A percentile compares a stretch with the other conserved stretches of the same genome.
These are phyloP conservation scores for Boletus calvinii DNA, from an alignment of 1,284 basidiomycete species.

Conservation along the genomic window DNA sequence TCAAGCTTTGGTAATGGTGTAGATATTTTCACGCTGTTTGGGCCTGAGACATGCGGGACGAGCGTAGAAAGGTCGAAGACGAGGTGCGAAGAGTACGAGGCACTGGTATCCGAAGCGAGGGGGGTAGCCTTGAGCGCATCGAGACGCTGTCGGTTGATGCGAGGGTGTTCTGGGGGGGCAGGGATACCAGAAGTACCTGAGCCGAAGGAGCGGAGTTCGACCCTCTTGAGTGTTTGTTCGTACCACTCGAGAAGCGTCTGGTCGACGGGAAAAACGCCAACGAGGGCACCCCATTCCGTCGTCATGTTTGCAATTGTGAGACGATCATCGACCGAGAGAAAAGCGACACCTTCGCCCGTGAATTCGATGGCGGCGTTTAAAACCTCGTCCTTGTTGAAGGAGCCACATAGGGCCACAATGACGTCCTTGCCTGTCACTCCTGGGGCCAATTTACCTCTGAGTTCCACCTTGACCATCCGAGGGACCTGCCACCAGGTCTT, in stretches of 20 bases:
- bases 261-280: constrained; percentile 94
- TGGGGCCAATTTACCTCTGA: constrained; percentile 77
- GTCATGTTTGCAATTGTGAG: constrained; percentile 98
- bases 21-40: constrained; percentile 96
- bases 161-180: constrained; percentile 78
- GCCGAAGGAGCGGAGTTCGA: constrained; percentile 80
- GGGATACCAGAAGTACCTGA: constrained; percentile 52
- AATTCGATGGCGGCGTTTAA: constrained; percentile 99
- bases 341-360: constrained; percentile 85
- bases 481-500: constrained; percentile 99
- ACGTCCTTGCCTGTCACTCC: constrained; percentile 99
- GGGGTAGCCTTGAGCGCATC: constrained; percentile 58
- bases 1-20: constrained; percentile 86
- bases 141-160: constrained; percentile 79
- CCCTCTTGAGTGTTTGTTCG: constrained; percentile 70
- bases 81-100: constrained; percentile 86
- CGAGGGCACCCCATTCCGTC: constrained; percentile 98
- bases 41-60: constrained; percentile 93
- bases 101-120: constrained; percentile 74
- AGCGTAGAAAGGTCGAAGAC: constrained; percentile 92
- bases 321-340: constrained; percentile 86
- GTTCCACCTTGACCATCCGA: constrained; percentile 92
- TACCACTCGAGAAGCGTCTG: constrained; percentile 87
- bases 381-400: constrained; percentile 97
- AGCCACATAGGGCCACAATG: constrained; percentile 95